These are phyloP conservation scores for Trichosanthes truncata DNA, from an alignment of 306 rosid genomes.

Conservation along the genomic window DNA sequence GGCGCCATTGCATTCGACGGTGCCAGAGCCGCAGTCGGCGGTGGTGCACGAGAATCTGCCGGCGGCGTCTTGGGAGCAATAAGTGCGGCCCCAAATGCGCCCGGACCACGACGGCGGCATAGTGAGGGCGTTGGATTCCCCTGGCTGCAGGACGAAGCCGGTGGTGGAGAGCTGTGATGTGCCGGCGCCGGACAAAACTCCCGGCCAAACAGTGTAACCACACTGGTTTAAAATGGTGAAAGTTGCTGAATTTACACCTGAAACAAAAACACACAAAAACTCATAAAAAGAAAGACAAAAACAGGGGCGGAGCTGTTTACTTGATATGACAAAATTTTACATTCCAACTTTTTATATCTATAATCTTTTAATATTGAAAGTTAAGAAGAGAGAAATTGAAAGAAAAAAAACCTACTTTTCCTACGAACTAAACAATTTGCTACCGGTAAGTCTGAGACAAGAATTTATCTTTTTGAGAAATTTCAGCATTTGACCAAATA, in stretches of 20 bases:
- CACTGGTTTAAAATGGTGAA: conserved; percentile 62
- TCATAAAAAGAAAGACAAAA: conserved; percentile 19
- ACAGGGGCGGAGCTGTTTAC: neutral
- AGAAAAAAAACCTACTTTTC: too few relatives aligned
- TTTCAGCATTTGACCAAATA: too few relatives aligned
- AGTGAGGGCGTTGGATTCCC: conserved; percentile 35
- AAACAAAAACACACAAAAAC: neutral
- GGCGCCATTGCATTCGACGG: conserved; percentile 44
- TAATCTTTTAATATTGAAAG: too few relatives aligned
- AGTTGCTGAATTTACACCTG: conserved; percentile 27
- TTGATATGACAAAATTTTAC: fast-evolving
- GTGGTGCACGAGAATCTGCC: conserved; percentile 67
- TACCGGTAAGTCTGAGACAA: too few relatives aligned
- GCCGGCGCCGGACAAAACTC: conserved; percentile 64
- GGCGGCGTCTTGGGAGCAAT: conserved; percentile 39
- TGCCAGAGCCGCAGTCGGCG: conserved; percentile 69
- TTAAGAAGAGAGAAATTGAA: too few relatives aligned
- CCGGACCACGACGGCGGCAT: conserved; percentile 75
- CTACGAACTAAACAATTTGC: too few relatives aligned
- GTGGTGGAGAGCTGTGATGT: conserved; percentile 48
- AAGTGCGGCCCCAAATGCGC: conserved; percentile 75
- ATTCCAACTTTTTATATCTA: too few relatives aligned
- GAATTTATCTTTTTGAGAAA: too few relatives aligned
- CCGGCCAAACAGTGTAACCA: conserved; percentile 75
- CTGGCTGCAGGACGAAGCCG: conserved; percentile 50